Evolutionary conservation across 2,329 filamentous ascomycete genomes (phyloP).

Genomic region (Colletotrichum tanaceti): DNA sequence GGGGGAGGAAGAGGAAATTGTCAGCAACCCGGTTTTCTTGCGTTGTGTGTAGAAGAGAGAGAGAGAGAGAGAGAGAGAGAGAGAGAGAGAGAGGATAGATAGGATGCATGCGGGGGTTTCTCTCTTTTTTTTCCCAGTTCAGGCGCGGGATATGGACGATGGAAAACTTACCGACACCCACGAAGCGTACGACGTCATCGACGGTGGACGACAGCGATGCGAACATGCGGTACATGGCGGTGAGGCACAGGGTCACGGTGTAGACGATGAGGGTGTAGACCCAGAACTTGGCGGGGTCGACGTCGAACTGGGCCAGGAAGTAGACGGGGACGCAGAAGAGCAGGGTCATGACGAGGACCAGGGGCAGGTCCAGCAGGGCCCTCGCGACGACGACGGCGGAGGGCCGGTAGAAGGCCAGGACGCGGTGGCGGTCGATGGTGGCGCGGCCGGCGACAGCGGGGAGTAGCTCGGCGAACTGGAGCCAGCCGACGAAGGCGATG

Average conservation of each 20-base stretch:
- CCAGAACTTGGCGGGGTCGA: conserved; percentile 38
- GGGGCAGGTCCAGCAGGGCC: conserved; percentile 27
- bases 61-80: no score
- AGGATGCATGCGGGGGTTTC: no score
- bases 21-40: no score
- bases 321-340: conserved; percentile 34
- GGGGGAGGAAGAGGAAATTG: no score
- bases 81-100: no score
- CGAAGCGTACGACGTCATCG: conserved; percentile 68
- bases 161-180: conserved; percentile 34
- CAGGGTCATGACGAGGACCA: conserved; percentile 34
- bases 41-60: no score
- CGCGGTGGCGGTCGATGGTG: conserved; percentile 34
- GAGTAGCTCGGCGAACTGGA: conserved; percentile 38
- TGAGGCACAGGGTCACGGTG: conserved; percentile 35
- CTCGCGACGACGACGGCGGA: conserved; percentile 37
- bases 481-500: conserved; percentile 40
- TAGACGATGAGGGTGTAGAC: conserved; percentile 38
- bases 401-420: conserved; percentile 39
- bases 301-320: conserved; percentile 35
- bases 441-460: conserved; percentile 33
- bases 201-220: conserved; percentile 69
- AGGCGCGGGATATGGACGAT: no score
- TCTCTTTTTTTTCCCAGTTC: no score
- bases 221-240: conserved; percentile 49